A percentile compares a stretch with the other conserved stretches of the same genome.
phyloP scores from a whole-genome alignment of 2,329 filamentous ascomycete genomes.

The Parafenestella ontariensis region DNA sequence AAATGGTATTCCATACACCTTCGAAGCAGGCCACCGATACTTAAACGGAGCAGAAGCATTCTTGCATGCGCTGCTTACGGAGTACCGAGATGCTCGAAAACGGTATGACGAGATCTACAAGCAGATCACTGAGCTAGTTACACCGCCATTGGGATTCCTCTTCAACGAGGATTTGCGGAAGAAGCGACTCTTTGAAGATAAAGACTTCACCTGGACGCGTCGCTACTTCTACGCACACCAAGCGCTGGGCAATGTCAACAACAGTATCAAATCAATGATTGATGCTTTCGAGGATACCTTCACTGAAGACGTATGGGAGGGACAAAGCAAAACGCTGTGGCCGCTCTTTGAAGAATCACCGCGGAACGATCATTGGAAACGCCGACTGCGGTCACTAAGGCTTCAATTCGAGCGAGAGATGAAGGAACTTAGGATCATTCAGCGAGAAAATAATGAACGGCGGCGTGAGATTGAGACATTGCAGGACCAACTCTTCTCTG shows the following conservation, averaged over 20 bases:
- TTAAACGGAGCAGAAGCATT: slow-evolving; percentile 69
- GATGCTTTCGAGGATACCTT: slow-evolving; percentile 65
- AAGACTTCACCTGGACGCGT: slow-evolving; percentile 66
- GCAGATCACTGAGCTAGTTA: slow-evolving; percentile 65
- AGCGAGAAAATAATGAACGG: slow-evolving; percentile 61
- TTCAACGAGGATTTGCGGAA: slow-evolving; percentile 64
- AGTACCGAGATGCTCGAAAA: slow-evolving; percentile 67
- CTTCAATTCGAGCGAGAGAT: slow-evolving; percentile 62
- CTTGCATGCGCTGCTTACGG: slow-evolving; percentile 63
- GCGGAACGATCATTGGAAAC: slow-evolving; percentile 58
- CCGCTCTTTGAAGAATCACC: slow-evolving; percentile 58
- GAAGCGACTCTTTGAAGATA: slow-evolving; percentile 67
- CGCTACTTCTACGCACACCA: slow-evolving; percentile 70
- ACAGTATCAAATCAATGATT: slow-evolving; percentile 65
- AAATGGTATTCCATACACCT: slow-evolving; percentile 59
- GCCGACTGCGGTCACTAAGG: slow-evolving; percentile 56
- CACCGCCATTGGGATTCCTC: slow-evolving; percentile 66
- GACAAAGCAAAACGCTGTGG: slow-evolving; percentile 63
- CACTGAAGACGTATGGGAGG: slow-evolving; percentile 65
- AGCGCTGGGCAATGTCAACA: slow-evolving; percentile 66
- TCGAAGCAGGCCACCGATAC: slow-evolving; percentile 64
- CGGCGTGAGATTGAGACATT: slow-evolving; percentile 64
- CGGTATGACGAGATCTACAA: slow-evolving; percentile 65
- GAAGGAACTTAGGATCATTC: slow-evolving; percentile 56
- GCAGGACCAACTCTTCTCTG: slow-evolving; percentile 68